phyloP scores from a whole-genome alignment of 306 rosid species.

The Clitoria ternatea region DNA sequence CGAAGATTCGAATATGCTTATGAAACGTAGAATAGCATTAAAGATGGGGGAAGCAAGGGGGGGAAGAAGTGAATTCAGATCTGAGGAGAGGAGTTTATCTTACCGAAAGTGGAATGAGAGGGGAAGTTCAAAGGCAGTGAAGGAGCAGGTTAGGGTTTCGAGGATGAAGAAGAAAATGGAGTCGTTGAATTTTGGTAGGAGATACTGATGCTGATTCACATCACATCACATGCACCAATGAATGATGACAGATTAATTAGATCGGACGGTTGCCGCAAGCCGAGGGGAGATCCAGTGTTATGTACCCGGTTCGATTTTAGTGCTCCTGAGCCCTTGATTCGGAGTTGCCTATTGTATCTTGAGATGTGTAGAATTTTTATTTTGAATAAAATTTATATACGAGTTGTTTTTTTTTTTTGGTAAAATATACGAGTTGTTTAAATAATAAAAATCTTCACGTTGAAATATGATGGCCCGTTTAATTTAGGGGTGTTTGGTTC shows the following conservation, averaged over 20 bases:
- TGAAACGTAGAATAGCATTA: neutral
- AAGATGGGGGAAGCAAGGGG: neutral
- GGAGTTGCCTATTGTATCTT: too few species aligned
- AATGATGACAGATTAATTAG: neutral
- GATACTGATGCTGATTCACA: neutral
- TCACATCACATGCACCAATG: slow-evolving; percentile 1
- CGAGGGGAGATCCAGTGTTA: neutral
- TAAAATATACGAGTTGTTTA: too few species aligned
- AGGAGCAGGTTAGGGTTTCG: slow-evolving; percentile 50
- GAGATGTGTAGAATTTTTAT: too few species aligned
- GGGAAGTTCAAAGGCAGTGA: slow-evolving; percentile 1
- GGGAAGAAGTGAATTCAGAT: slow-evolving; percentile 24
- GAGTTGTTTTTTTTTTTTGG: too few species aligned
- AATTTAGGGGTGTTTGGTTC: too few species aligned
- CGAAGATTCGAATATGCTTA: neutral
- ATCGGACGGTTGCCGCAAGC: slow-evolving; percentile 22
- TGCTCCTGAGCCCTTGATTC: too few species aligned
- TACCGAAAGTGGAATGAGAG: slow-evolving; percentile 34
- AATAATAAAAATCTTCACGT: too few species aligned
- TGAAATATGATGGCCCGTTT: too few species aligned
- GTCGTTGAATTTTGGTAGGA: slow-evolving; percentile 24
- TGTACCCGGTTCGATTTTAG: neutral
- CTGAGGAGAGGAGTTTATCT: slow-evolving; percentile 16
- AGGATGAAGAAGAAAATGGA: slow-evolving; percentile 10
- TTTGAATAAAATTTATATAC: too few species aligned